phyloP scores from a whole-genome alignment of 1,284 basidiomycete genomes.

The Anthracocystis panici-leucophaei region DNA sequence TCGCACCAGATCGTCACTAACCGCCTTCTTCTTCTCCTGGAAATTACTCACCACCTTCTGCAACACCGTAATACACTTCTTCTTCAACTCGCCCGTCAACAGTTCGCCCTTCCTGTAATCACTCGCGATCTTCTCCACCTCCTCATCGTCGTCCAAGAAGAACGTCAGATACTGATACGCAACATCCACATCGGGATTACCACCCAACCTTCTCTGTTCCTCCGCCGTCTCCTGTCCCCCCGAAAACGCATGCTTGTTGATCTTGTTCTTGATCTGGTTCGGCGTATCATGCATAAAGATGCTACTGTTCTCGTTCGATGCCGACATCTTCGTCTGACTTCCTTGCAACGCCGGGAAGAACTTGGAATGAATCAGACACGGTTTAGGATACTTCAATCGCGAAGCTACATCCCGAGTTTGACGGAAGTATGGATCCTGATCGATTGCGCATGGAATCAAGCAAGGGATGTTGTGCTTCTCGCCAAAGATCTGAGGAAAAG shows the following conservation, averaged over 20 bases:
- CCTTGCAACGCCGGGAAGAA: slow-evolving; percentile 99
- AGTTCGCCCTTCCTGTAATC: slow-evolving; percentile 91
- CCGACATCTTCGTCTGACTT: slow-evolving; percentile 98
- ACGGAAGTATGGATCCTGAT: slow-evolving; percentile 93
- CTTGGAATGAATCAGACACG: slow-evolving; percentile 89
- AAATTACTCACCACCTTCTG: slow-evolving; percentile 88
- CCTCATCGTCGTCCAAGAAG: slow-evolving; percentile 94
- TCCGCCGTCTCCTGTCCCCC: slow-evolving; percentile 83
- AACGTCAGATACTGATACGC: slow-evolving; percentile 96
- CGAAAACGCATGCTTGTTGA: slow-evolving; percentile 78
- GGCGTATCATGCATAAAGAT: slow-evolving; percentile 96
- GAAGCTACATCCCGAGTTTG: slow-evolving; percentile 93
- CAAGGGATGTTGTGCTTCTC: slow-evolving; percentile 84
- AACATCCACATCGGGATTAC: slow-evolving; percentile 95
- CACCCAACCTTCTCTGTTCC: slow-evolving; percentile 88
- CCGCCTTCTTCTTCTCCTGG: slow-evolving; percentile 85
- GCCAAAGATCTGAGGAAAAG: slow-evolving; percentile 98
- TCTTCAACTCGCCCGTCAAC: slow-evolving; percentile 92
- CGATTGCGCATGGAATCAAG: slow-evolving; percentile 97
- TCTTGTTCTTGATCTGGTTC: slow-evolving; percentile 96
- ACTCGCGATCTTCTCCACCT: slow-evolving; percentile 83
- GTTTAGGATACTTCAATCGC: slow-evolving; percentile 95
- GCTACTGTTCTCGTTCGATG: slow-evolving; percentile 87
- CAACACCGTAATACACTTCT: slow-evolving; percentile 84
- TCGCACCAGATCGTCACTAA: slow-evolving; percentile 83